Evolutionary conservation across 352 stramenopile genomes (phyloP), one percentile per base, ranked within the genome.

Genomic region (Phytophthora fragariaefolia): DNA sequence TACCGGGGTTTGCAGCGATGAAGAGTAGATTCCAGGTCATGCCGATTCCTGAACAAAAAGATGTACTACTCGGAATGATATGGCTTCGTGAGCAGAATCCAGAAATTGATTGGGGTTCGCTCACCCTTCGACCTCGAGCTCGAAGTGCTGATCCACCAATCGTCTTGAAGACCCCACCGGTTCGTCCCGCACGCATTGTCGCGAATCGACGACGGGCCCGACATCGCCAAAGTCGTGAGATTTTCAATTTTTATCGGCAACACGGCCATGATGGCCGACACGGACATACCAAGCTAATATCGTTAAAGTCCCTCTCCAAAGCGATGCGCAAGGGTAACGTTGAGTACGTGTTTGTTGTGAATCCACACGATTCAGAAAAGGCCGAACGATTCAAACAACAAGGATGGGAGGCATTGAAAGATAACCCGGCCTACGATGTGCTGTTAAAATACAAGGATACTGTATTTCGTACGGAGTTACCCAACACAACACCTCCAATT

Each of bases 31-130:
- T 56, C 27, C 54, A 64, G 30, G 46, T 59, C 26, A 46, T 62
- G 54, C 23, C 54, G 13, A 23, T 62, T 48, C 54, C 54, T 1
- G 54, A 62, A 20, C 22, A 20, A 26, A 70, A 71, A 15, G 62
- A 70, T 38, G 36, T 64, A 18, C 36, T 61, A 8, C 8, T 69
- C 4, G 61, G 61, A 5, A 63, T 63, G 61, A 61, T 69, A 34
- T 63, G 45, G 61, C 62, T 70, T 23, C 32, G 52, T 26, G 62
- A 70, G 28, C 52, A 70, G 15, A 70, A 64, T 15, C 63, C 63
- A 8, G 48, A 70, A 54, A 56, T 70, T 22, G 34, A 70, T 42
- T 65, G 54, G 54, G 46, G 46, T 59, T 55, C 49, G 23, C 27
- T 26, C 42, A n/a, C 23, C 2, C 9, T 69, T n/a, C 18, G 32